These are phyloP conservation scores for Apiotrichum brassicae DNA, from an alignment of 1,284 basidiomycete species.

Conservation along the genomic window DNA sequence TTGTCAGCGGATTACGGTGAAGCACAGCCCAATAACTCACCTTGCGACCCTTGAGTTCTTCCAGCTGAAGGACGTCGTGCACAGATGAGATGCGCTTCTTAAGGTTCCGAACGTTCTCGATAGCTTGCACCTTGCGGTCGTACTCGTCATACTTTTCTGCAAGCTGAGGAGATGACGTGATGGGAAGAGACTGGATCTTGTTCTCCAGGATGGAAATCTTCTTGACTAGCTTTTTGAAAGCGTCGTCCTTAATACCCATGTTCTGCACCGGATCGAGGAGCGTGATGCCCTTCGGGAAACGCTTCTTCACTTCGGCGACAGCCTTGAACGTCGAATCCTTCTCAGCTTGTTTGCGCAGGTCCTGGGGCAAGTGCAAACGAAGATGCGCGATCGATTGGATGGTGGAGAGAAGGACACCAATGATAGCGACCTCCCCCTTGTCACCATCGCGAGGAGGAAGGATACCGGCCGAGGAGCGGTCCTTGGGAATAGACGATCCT, in stretches of 20 bases:
- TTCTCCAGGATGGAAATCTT: conserved; percentile 85
- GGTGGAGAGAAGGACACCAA: conserved; percentile 83
- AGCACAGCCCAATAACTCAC: background rate
- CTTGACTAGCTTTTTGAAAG: conserved; percentile 81
- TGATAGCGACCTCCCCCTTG: conserved; percentile 75
- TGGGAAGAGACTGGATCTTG: conserved; percentile 65
- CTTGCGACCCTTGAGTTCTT: conserved; percentile 93
- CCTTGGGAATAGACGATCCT: conserved; percentile 61
- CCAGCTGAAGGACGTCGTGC: conserved; percentile 88
- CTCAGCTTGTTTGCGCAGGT: conserved; percentile 67
- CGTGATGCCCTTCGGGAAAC: conserved; percentile 81
- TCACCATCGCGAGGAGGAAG: conserved; percentile 64
- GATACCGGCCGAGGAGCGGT: conserved; percentile 58
- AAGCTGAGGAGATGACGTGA: conserved; percentile 68
- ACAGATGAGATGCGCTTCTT: conserved; percentile 83
- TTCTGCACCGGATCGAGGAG: conserved; percentile 89
- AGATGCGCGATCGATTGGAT: conserved; percentile 81
- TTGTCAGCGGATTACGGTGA: background rate
- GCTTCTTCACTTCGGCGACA: conserved; percentile 77
- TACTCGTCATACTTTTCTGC: conserved; percentile 75
- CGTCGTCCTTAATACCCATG: conserved; percentile 93
- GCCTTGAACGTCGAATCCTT: conserved; percentile 84
- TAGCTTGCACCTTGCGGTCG: conserved; percentile 65
- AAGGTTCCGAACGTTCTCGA: conserved; percentile 64
- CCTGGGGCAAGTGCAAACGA: conserved; percentile 82